Base-by-base conservation (phyloP, 2,329 filamentous ascomycete species). In the Chrysoporthe deuterocubensis region DNA sequence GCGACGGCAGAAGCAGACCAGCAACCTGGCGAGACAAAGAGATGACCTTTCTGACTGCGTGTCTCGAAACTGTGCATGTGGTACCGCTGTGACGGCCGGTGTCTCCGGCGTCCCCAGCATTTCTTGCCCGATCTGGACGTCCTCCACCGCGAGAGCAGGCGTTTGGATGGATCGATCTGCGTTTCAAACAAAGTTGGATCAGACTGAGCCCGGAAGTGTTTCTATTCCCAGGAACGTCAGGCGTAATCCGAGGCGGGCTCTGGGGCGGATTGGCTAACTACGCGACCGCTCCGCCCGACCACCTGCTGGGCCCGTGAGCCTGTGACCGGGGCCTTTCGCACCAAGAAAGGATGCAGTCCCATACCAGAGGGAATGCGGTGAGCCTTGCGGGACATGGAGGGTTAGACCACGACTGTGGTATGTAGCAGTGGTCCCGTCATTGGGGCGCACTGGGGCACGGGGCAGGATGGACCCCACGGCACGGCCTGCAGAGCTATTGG, bases 61-160 rank as follows among this genome's bases (percentile, higher is more conserved):
- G 66, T 67, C 64, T 67, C 58, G 66, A 58, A 67, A 58, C 65
- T 44, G 43, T 46, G 34, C n/a, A 54, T 56, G 52, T 67, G 59
- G 34, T 60, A 64, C 32, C 48, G 48, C 40, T 18, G 58, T 16
- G 21, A 43, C 58, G 37, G 58, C 32, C 21, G 44, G 37, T 52
- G 48, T n/a, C 48, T 52, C 48, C 48, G 26, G 11, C 48, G 14
- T 52, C 48, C 26, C n/a, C 48, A 42, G 18, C 40, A 44, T n/a
- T n/a, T 21, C 26, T 26, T 26, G 26, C 26, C 26, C 26, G 26
- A 26, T 26, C 26, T 26, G 26, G 26, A 26, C 26, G 26, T 26
- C 26, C 26, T 26, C 26, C 26, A 26, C 26, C 26, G 26, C 26
- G 26, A 54, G 21, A 43, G 32, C 14, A 37, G 40, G 42, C n/a